These are phyloP conservation scores for Triadica sebifera DNA, from an alignment of 345 rosid genomes.

Conservation along the genomic window DNA sequence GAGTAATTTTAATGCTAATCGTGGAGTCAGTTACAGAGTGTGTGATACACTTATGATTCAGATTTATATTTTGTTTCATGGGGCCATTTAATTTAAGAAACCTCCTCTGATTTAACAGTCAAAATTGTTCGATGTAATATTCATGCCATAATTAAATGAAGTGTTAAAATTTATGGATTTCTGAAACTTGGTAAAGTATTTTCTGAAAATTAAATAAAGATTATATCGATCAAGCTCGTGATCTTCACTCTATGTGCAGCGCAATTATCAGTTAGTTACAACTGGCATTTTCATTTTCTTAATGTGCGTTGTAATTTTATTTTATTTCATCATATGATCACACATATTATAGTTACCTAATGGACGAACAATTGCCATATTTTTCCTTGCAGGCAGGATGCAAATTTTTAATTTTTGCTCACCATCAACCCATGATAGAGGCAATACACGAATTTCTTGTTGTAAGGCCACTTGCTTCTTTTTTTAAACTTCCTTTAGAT, in stretches of 20 bases:
- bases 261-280: neutral
- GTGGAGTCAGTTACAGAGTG: neutral
- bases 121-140: neutral
- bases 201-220: neutral
- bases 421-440: conserved; percentile 83
- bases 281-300: neutral
- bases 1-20: neutral
- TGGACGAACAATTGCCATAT: conserved; percentile 4
- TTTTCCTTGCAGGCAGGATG: conserved; percentile 76
- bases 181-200: neutral
- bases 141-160: neutral
- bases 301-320: neutral
- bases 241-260: neutral
- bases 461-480: conserved; percentile 47
- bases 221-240: neutral
- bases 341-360: conserved; percentile 1
- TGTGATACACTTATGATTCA: neutral
- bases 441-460: conserved; percentile 69
- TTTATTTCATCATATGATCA: neutral
- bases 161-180: neutral
- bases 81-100: neutral
- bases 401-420: conserved; percentile 93
- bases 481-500: conserved; percentile 18
- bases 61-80: neutral
- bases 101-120: neutral